Percentiles rank a stretch among this genome's conserved stretches.
Evolutionary conservation across 352 stramenopile species (phyloP).

Genomic region (Hyaloperonospora brassicae): DNA sequence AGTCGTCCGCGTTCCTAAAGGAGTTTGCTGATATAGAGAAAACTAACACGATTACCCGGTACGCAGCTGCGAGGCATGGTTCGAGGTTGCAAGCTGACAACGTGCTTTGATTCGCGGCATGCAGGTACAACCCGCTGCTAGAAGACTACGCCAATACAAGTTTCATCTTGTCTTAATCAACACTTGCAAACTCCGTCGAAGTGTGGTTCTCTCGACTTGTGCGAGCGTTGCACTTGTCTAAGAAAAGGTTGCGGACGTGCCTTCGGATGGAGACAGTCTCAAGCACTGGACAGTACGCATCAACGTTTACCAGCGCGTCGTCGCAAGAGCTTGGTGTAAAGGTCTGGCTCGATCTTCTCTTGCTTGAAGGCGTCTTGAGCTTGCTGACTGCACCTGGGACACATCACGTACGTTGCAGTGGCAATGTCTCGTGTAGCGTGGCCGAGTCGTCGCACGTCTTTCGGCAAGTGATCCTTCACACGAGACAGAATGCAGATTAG

Average conservation of each 20-base stretch:
- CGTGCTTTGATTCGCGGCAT: constrained; percentile 1
- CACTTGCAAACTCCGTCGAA: background rate
- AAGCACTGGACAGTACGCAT: constrained; percentile 4
- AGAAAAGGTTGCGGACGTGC: too few relatives aligned
- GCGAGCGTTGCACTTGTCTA: too few relatives aligned
- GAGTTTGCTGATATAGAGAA: constrained; percentile 69
- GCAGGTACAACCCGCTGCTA: constrained; percentile 83
- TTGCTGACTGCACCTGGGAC: constrained; percentile 35
- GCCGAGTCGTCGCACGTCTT: constrained; percentile 34
- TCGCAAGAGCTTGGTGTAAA: constrained; percentile 33
- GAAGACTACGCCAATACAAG: constrained; percentile 88
- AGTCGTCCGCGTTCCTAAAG: constrained; percentile 69
- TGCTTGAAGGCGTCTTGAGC: constrained; percentile 28
- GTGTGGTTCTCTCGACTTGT: background rate
- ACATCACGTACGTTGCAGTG: constrained; percentile 53
- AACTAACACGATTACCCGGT: constrained; percentile 80
- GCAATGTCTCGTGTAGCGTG: constrained; percentile 44
- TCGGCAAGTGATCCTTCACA: constrained; percentile 41
- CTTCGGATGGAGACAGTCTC: too few relatives aligned
- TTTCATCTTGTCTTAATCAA: constrained; percentile 73
- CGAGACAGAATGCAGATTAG: background rate
- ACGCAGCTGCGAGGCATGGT: constrained; percentile 9
- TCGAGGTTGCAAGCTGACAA: background rate
- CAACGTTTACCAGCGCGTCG: constrained; percentile 15
- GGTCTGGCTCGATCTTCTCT: constrained; percentile 36